Conservation (phyloP, 2,329 filamentous ascomycete species). For the Calonectria montana region DNA sequence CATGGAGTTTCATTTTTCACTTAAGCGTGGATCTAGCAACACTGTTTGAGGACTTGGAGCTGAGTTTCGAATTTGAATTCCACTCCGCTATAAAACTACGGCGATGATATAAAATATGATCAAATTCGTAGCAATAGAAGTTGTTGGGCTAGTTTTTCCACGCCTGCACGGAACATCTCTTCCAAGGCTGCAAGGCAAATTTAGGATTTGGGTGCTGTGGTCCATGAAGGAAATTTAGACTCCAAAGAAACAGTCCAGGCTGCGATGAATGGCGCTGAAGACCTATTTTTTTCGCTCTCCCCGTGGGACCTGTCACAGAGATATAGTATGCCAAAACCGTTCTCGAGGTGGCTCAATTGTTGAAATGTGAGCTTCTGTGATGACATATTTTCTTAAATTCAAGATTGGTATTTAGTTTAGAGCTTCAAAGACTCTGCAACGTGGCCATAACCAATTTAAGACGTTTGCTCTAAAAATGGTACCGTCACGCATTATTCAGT, state of each 20-base stretch:
- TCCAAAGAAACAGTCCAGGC: background rate
- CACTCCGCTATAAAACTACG: no score
- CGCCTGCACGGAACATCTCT: background rate
- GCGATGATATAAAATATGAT: background rate
- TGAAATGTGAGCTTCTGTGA: background rate
- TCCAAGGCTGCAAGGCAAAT: background rate
- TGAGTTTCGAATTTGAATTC: background rate
- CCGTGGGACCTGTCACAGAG: background rate
- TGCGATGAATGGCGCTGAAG: background rate
- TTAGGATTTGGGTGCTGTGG: background rate
- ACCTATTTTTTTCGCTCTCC: background rate
- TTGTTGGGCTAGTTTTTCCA: no score
- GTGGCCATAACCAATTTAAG: no score
- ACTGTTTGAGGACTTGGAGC: background rate
- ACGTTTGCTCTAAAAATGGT: no score
- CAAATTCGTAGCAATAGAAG: no score
- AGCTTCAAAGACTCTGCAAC: no score
- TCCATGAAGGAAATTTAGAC: background rate
- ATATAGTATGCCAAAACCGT: background rate
- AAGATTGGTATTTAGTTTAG: no score
- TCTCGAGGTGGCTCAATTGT: background rate
- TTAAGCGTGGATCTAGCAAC: no score
- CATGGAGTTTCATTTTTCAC: no score
- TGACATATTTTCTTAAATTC: no score
- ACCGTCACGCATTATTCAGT: no score